A percentile compares a stretch with the other conserved stretches of the same genome.
Evolutionary conservation across 768 basidiomycete species (phyloP).

Genomic region (Collybiopsis luxurians): DNA sequence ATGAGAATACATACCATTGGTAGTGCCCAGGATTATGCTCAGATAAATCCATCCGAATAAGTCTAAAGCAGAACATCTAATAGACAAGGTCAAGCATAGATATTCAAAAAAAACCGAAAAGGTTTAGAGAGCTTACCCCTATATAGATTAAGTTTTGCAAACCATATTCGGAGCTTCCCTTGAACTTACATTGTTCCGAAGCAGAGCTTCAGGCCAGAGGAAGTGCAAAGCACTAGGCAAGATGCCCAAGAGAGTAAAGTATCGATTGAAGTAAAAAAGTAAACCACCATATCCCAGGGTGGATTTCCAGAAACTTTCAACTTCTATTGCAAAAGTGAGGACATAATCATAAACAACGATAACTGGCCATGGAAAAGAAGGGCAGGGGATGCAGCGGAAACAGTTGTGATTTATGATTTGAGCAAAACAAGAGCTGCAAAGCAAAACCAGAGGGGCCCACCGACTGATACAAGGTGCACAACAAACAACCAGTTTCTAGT

Average conservation of each 20-base stretch:
- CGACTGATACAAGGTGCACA: too few relatives aligned
- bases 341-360: background rate
- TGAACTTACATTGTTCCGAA: background rate
- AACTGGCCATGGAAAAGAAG: too few relatives aligned
- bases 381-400: too few relatives aligned
- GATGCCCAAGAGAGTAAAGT: background rate
- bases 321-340: background rate
- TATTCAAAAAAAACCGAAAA: too few relatives aligned
- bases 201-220: background rate
- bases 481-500: too few relatives aligned
- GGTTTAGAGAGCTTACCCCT: background rate
- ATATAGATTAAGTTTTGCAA: background rate
- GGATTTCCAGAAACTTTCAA: background rate
- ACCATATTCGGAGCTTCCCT: too few relatives aligned
- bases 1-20: background rate
- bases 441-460: too few relatives aligned
- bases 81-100: too few relatives aligned
- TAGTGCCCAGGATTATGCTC: background rate
- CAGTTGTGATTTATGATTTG: too few relatives aligned
- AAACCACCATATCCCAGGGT: background rate
- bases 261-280: background rate
- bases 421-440: too few relatives aligned
- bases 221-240: background rate
- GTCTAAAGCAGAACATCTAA: background rate
- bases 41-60: background rate